These are phyloP conservation scores for Perilla frutescens DNA, from an alignment of 257 asterid species.

Conservation along the genomic window DNA sequence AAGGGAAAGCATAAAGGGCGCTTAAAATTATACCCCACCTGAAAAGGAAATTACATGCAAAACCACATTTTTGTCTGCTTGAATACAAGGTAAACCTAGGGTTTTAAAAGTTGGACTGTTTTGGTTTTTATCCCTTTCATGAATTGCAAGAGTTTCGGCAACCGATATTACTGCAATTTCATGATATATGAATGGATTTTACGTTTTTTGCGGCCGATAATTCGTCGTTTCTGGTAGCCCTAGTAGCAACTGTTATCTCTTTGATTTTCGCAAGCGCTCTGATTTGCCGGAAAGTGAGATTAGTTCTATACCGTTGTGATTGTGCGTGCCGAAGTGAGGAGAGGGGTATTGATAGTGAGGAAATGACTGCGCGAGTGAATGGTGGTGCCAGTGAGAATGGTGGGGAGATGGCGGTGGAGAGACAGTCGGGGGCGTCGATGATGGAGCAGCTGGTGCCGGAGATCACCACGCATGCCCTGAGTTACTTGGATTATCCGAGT, in stretches of 20 bases:
- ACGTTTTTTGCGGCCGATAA: conserved; percentile 40
- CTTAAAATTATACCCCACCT: conserved; percentile 34
- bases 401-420: conserved; percentile 60
- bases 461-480: conserved; percentile 92
- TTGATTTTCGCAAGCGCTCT: conserved; percentile 51
- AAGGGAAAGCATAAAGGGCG: neutral
- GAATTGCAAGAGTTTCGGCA: conserved; percentile 40
- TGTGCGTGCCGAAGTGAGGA: conserved; percentile 39
- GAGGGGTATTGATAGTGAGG: conserved; percentile 34
- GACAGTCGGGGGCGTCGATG: conserved; percentile 90
- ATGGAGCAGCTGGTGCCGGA: conserved; percentile 99
- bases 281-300: conserved; percentile 39
- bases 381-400: conserved; percentile 41
- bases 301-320: conserved; percentile 31
- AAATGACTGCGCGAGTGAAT: conserved; percentile 44
- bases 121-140: conserved; percentile 34
- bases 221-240: conserved; percentile 48
- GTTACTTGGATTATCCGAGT: conserved; percentile 95
- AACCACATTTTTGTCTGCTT: conserved; percentile 38
- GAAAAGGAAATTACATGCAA: conserved; percentile 38
- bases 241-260: conserved; percentile 54
- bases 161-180: conserved; percentile 37
- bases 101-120: conserved; percentile 16
- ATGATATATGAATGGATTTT: conserved; percentile 74
- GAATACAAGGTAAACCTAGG: conserved; percentile 41